Percentiles rank a stretch among this genome's conserved stretches.
These are phyloP conservation scores for Bertia moriformis DNA, from an alignment of 2,329 filamentous ascomycete genomes.

Conservation along the genomic window DNA sequence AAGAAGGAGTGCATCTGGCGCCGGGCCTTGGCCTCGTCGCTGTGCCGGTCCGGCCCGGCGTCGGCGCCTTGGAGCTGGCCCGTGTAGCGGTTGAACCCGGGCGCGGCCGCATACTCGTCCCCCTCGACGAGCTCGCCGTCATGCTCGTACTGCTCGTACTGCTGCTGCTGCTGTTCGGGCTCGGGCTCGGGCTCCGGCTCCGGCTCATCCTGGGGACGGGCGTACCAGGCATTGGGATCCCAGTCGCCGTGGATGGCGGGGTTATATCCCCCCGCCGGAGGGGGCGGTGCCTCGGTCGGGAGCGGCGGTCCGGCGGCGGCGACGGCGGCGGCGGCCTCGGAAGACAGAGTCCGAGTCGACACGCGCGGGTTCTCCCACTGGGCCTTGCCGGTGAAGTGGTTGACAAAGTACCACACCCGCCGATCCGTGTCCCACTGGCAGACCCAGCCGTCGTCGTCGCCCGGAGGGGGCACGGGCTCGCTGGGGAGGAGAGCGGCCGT, in stretches of 20 bases:
- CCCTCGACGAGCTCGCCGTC: slow-evolving; percentile 22
- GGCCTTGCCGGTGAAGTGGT: slow-evolving; percentile 58
- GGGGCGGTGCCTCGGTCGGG: slow-evolving; percentile 18
- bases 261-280: slow-evolving; percentile 67
- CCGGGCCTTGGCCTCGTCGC: slow-evolving; percentile 72
- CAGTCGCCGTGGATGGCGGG: slow-evolving; percentile 93
- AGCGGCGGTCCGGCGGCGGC: slow-evolving; percentile 10
- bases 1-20: slow-evolving; percentile 91
- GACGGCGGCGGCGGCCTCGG: slow-evolving; percentile 12
- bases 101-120: slow-evolving; percentile 34
- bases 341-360: slow-evolving; percentile 13
- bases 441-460: slow-evolving; percentile 67
- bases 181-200: too few relatives aligned
- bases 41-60: slow-evolving; percentile 60
- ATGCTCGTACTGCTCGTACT: slow-evolving; percentile 12
- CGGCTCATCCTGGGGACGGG: slow-evolving; percentile 35
- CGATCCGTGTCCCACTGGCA: slow-evolving; percentile 59
- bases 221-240: slow-evolving; percentile 87
- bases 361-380: slow-evolving; percentile 83
- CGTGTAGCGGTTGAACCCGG: slow-evolving; percentile 81
- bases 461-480: slow-evolving; percentile 24
- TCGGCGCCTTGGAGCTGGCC: slow-evolving; percentile 63
- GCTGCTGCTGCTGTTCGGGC: slow-evolving; percentile 15
- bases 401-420: slow-evolving; percentile 70
- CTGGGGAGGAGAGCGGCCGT: slow-evolving; percentile 22